phyloP scores from a whole-genome alignment of 352 stramenopile species.

The Pythium grandisporangium region DNA sequence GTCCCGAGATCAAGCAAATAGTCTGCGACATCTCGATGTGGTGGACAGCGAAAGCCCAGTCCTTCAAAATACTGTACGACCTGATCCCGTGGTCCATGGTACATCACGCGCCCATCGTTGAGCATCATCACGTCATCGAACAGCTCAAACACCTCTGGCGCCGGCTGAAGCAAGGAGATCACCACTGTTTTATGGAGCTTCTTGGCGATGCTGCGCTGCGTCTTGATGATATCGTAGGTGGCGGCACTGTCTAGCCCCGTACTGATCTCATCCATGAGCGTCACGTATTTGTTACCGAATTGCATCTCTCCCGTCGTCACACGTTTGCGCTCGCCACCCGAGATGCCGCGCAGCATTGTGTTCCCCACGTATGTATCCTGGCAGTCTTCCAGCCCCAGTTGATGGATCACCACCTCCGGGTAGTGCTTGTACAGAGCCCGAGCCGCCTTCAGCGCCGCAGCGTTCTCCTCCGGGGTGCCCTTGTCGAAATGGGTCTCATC shows the following conservation, averaged over 20 bases:
- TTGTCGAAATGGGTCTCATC: slow-evolving; percentile 9
- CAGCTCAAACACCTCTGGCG: slow-evolving; percentile 87
- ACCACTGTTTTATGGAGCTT: slow-evolving; percentile 41
- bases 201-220: slow-evolving; percentile 34
- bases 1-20: slow-evolving; percentile 75
- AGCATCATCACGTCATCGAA: slow-evolving; percentile 93
- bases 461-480: slow-evolving; percentile 21
- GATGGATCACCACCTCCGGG: slow-evolving; percentile 29
- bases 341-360: slow-evolving; percentile 52
- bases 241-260: slow-evolving; percentile 52
- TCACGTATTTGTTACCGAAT: slow-evolving; percentile 73
- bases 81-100: slow-evolving; percentile 55
- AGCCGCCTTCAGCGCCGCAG: slow-evolving; percentile 13
- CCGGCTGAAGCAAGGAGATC: slow-evolving; percentile 83
- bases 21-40: slow-evolving; percentile 76
- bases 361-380: slow-evolving; percentile 58
- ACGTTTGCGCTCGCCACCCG: slow-evolving; percentile 62
- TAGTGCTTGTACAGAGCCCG: slow-evolving; percentile 20
- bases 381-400: slow-evolving; percentile 38
- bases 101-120: slow-evolving; percentile 85
- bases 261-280: slow-evolving; percentile 80
- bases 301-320: slow-evolving; percentile 74
- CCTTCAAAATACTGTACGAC: slow-evolving; percentile 71
- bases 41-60: slow-evolving; percentile 48
- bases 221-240: slow-evolving; percentile 53